Evolutionary conservation across 768 basidiomycete genomes (phyloP), one percentile per base, ranked within the genome.

Genomic region (Multifurca ochricompacta): DNA sequence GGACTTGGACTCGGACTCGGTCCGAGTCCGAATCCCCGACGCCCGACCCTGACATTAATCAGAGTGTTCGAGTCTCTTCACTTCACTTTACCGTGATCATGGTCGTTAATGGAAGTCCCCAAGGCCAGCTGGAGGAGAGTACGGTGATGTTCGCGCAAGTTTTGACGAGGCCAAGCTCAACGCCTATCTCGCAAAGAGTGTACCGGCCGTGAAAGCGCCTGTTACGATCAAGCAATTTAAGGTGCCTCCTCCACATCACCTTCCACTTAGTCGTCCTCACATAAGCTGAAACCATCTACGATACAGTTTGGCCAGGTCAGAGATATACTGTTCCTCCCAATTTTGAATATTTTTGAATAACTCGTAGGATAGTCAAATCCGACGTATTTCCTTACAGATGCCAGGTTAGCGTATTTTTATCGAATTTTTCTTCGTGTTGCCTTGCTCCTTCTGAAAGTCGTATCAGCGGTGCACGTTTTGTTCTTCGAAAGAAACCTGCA

Each of bases 161-260:
- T 83, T 93, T 60, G 79, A 91, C 63, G 64, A 83, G 28, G 72
- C 69, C 32, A 78, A 71, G 50, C 75, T 93, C 51, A 85, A 85
- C 59, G 64, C 65, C 21, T 92, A 88, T 67, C 77, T 97, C 59
- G 64, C 70, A 48, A 65, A 71, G 49, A 70, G 79, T 62, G 80
- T 86, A 7, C 68, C 75, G 13, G 71, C 67, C 0, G 76, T 93
- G 48, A 70, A 70, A 44, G 68, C 79, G 2, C 88, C 91, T 0
- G 79, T 95, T 16, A 70, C 73, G 18, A 81, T 96, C 30, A 88
- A 92, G 74, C 95, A 98, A 69, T 98, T 98, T 77, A 90, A 90
- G 71, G 90, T 90, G 69, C 48, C 80, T 67, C 40, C 8, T 13
- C 19, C 13, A 6, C 14, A 10, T 21, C 19, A 2, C 3, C n/a